Percentiles rank a stretch among this genome's conserved stretches.
These are phyloP conservation scores for Trichoderma harzianum DNA, from an alignment of 2,329 filamentous ascomycete genomes.

Conservation along the genomic window DNA sequence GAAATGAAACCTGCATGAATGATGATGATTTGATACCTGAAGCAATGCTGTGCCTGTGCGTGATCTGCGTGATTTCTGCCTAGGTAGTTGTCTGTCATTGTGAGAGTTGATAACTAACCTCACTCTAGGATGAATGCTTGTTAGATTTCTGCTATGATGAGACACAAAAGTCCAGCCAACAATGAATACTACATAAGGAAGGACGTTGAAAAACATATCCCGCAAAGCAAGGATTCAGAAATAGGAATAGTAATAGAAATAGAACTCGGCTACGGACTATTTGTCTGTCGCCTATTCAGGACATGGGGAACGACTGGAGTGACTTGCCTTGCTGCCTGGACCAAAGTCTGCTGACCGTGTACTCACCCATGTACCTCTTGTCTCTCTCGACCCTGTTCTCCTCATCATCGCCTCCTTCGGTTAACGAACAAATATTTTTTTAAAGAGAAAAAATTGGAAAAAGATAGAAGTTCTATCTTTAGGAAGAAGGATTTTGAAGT, in stretches of 20 bases:
- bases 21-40: constrained; percentile 17
- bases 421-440: neutral
- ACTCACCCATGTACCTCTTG: neutral
- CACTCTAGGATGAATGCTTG: neutral
- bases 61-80: neutral
- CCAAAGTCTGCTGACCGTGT: constrained; percentile 3
- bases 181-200: neutral
- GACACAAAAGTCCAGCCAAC: neutral
- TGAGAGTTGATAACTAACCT: neutral
- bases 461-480: neutral
- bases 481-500: neutral
- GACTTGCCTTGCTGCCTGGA: constrained; percentile 9
- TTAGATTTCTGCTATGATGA: neutral
- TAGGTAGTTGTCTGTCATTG: neutral
- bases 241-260: neutral
- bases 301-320: neutral
- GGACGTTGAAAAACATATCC: neutral
- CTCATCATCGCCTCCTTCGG: neutral
- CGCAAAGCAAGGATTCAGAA: neutral
- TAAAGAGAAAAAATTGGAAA: neutral
- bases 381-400: neutral
- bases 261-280: neutral
- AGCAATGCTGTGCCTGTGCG: neutral
- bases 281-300: neutral
- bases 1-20: constrained; percentile 16